A percentile compares a stretch with the other conserved stretches of the same genome.
phyloP scores from a whole-genome alignment of 116 monocot genomes.

The Posidonia oceanica region DNA sequence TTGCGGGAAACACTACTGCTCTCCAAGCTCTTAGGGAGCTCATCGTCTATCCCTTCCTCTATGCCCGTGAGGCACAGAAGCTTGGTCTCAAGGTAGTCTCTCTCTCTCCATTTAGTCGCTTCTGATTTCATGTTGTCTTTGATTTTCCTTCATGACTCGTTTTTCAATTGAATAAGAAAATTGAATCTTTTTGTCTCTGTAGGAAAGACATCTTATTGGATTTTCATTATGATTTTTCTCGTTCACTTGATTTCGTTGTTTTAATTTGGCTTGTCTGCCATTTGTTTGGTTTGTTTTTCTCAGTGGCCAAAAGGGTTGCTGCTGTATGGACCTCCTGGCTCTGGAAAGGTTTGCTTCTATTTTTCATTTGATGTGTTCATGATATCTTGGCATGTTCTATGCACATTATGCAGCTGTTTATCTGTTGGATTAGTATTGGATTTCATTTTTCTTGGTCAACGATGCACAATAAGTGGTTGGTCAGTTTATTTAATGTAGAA shows the following conservation, averaged over 20 bases:
- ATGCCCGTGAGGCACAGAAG: slow-evolving; percentile 33
- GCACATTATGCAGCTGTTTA: too few relatives aligned
- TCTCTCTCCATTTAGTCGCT: too few relatives aligned
- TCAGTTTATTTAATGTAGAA: neutral
- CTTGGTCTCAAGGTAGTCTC: slow-evolving; percentile 57
- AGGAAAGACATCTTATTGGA: too few relatives aligned
- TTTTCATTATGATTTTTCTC: too few relatives aligned
- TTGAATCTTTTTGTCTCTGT: too few relatives aligned
- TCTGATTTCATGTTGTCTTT: too few relatives aligned
- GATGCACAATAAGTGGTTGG: too few relatives aligned
- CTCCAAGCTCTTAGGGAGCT: slow-evolving; percentile 73
- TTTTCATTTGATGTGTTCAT: neutral
- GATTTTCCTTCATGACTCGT: too few relatives aligned
- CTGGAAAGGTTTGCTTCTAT: slow-evolving; percentile 65
- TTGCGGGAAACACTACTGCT: slow-evolving; percentile 51
- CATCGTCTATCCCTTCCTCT: slow-evolving; percentile 59
- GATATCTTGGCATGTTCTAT: too few relatives aligned
- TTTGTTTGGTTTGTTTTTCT: slow-evolving; percentile 4
- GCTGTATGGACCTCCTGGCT: slow-evolving; percentile 83
- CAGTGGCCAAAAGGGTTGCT: slow-evolving; percentile 96
- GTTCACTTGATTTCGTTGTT: neutral
- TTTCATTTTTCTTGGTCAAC: too few relatives aligned
- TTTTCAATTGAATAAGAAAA: too few relatives aligned
- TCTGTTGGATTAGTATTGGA: too few relatives aligned
- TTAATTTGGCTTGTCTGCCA: neutral